Conservation (phyloP, 2,329 filamentous ascomycete species). For the Colletotrichum lupini region DNA sequence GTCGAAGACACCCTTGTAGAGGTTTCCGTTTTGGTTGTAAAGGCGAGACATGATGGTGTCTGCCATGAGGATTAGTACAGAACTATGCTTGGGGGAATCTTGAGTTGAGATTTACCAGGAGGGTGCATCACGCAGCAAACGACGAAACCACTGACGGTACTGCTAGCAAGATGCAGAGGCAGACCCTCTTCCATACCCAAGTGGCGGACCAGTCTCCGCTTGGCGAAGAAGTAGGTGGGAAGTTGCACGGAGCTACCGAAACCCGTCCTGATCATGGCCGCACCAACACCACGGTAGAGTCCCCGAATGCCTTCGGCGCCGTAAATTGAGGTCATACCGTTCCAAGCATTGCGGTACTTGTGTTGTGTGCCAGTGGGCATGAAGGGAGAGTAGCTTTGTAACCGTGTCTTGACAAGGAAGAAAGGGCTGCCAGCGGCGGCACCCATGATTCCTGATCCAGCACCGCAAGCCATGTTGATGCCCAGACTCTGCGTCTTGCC, state of each 20-base stretch:
- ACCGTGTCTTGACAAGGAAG: conserved; percentile 95
- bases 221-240: conserved; percentile 98
- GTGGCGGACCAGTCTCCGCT: conserved; percentile 84
- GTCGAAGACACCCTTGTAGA: conserved; percentile 95
- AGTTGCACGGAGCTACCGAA: conserved; percentile 97
- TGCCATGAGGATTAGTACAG: conserved; percentile 40
- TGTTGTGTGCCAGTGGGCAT: conserved; percentile 98
- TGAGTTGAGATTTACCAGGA: conserved; percentile 69
- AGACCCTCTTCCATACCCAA: conserved; percentile 91
- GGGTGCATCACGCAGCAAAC: conserved; percentile 99
- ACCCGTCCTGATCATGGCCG: conserved; percentile 95
- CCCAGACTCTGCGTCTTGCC: conserved; percentile 82
- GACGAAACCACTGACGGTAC: conserved; percentile 90
- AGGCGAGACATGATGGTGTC: conserved; percentile 99
- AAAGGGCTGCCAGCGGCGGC: conserved; percentile 95
- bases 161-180: conserved; percentile 88
- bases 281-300: conserved; percentile 89
- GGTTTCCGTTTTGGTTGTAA: conserved; percentile 98
- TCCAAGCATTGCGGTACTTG: conserved; percentile 84
- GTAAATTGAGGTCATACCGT: conserved; percentile 87
- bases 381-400: conserved; percentile 94
- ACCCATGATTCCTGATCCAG: conserved; percentile 87
- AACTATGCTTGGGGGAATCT: not conserved
- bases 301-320: conserved; percentile 80
- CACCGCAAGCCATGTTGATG: conserved; percentile 94